Base-by-base conservation (phyloP, 768 basidiomycete genomes). In the Phylloporus sp. region DNA sequence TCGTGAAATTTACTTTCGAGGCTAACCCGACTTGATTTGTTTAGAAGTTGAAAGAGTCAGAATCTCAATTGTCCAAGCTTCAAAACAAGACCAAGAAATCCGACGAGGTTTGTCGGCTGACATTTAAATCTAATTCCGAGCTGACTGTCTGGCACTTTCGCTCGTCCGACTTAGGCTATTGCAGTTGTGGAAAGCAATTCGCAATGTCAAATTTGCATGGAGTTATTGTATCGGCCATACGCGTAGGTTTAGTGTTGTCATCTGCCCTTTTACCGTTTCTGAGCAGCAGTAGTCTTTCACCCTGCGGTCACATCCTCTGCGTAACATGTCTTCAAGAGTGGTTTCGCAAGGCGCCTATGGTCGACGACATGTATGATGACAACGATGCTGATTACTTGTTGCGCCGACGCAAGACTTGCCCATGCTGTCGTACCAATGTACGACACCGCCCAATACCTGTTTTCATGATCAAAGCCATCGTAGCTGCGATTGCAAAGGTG, bases 231-330 rank as follows among this genome's bases (percentile, higher is more conserved):
- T 32, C 77, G 78, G 50, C 86, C 86, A 21, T 82, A 76, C 59
- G 78, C 77, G 86, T 88, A 59, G 53, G 83, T 76, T 33, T 32
- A 27, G 27, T 44, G 26, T 10, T 39, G 6, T 20, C 13, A 23
- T 29, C 6, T 42, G 7, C 8, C 18, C 26, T 39, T 36, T 7
- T 14, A 37, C 13, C 11, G 38, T 55, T 49, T 20, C 54, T 54
- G 38, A 55, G 43, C 20, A 17, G 14, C 17, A 32, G 14, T 42
- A 86, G 86, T 2, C 71, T 88, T 35, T 76, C 83, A 1, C 86
- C 86, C 0, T 89, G 86, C 56, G 86, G 86, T 2, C 86, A 89
- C 54, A 75, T 85, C n/a, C 69, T 85, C n/a, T 89, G 86, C 46
- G 72, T 84, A 22, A 54, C 58, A 3, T 89, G 86, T 55, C 76